Percentiles rank a stretch among this genome's conserved stretches.
These are phyloP conservation scores for Agrocybe praecox DNA, from an alignment of 768 basidiomycete genomes.

Conservation along the genomic window DNA sequence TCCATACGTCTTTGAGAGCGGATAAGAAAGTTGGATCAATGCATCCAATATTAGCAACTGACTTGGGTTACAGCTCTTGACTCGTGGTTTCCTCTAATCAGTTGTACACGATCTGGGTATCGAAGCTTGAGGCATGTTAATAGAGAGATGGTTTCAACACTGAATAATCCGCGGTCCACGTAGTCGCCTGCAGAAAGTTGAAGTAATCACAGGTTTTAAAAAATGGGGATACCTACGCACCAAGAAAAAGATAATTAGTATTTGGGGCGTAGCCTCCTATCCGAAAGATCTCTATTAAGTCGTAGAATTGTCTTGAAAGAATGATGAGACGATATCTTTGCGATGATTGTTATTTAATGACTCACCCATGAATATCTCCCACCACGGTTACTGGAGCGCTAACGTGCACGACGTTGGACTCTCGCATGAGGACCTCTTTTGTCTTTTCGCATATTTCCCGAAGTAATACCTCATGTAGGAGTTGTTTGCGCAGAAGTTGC, in stretches of 20 bases:
- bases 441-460: slow-evolving; percentile 99
- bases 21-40: slow-evolving; percentile 25
- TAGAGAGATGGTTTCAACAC: slow-evolving; percentile 97
- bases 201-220: slow-evolving; percentile 1
- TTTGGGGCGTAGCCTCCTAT: slow-evolving; percentile 97
- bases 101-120: slow-evolving; percentile 94
- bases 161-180: slow-evolving; percentile 96
- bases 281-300: slow-evolving; percentile 97
- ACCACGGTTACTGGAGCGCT: slow-evolving; percentile 97
- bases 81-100: slow-evolving; percentile 98
- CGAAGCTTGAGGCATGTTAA: slow-evolving; percentile 95
- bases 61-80: slow-evolving; percentile 98
- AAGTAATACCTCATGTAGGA: slow-evolving; percentile 91
- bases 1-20: slow-evolving; percentile 79
- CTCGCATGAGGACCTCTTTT: slow-evolving; percentile 98
- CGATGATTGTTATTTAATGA: slow-evolving; percentile 18
- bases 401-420: slow-evolving; percentile 98
- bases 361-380: slow-evolving; percentile 98
- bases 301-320: slow-evolving; percentile 93
- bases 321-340: slow-evolving; percentile 32
- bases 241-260: slow-evolving; percentile 98
- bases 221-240: slow-evolving; percentile 44
- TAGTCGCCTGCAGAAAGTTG: slow-evolving; percentile 77
- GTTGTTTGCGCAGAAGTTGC: slow-evolving; percentile 87
- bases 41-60: slow-evolving; percentile 33